Conservation (phyloP, 2,329 filamentous ascomycete species). For the Aspergillus ochraceus region DNA sequence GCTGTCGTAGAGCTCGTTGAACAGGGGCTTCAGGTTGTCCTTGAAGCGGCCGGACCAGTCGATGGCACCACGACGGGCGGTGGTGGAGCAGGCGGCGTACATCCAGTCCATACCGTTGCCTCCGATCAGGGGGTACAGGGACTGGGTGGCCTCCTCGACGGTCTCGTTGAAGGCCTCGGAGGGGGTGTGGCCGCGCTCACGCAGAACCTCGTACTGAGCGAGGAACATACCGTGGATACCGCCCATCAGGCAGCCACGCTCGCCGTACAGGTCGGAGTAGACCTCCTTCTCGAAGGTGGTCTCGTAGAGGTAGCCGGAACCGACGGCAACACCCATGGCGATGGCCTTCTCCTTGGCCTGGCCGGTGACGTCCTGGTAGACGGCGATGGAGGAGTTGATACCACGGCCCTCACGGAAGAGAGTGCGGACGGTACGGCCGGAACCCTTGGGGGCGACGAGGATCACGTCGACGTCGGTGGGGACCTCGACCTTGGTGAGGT, state of each 20-base stretch:
- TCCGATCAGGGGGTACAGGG: slow-evolving; percentile 95
- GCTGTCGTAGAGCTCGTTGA: slow-evolving; percentile 93
- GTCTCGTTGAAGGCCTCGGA: slow-evolving; percentile 99
- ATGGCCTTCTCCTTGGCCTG: slow-evolving; percentile 98
- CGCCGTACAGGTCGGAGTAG: slow-evolving; percentile 98
- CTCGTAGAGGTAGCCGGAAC: slow-evolving; percentile 98
- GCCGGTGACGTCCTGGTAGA: slow-evolving; percentile 97
- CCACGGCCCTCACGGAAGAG: slow-evolving; percentile 99
- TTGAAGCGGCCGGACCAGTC: slow-evolving; percentile 99
- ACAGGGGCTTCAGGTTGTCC: slow-evolving; percentile 96
- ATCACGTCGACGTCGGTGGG: slow-evolving; percentile 97
- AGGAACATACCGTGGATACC: slow-evolving; percentile 99
- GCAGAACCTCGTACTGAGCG: slow-evolving; percentile 99
- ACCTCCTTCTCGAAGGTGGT: slow-evolving; percentile 99
- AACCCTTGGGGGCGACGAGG: slow-evolving; percentile 98
- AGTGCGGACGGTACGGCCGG: slow-evolving; percentile 95
- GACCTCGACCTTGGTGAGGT: slow-evolving; percentile 97
- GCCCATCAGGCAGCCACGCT: slow-evolving; percentile 99
- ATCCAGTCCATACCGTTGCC: slow-evolving; percentile 99
- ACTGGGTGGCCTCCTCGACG: slow-evolving; percentile 98
- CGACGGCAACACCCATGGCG: slow-evolving; percentile 94
- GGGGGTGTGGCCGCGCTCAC: slow-evolving; percentile 95
- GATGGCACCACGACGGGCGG: slow-evolving; percentile 95
- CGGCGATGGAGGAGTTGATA: slow-evolving; percentile 98
- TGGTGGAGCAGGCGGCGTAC: slow-evolving; percentile 99